phyloP scores from a whole-genome alignment of 768 basidiomycete species.

The Amanita pseudoporphyria region DNA sequence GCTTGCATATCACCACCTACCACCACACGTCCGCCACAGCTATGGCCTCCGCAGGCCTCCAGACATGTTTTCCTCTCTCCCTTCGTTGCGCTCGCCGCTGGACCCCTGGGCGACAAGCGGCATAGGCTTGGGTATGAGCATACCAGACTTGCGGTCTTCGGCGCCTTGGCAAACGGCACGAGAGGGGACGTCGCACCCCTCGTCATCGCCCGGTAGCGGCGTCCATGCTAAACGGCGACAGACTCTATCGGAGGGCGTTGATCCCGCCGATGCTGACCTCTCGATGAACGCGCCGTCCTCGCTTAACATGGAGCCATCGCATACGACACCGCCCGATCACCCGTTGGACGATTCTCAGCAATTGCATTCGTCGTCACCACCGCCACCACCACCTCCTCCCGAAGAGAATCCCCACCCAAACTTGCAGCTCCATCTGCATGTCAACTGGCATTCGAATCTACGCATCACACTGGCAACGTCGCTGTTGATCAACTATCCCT shows the following conservation, averaged over 20 bases:
- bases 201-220: constrained; percentile 18
- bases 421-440: constrained; percentile 80
- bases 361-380: no score
- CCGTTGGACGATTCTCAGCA: no score
- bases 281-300: not conserved
- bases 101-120: constrained; percentile 11
- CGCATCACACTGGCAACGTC: constrained; percentile 87
- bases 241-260: not conserved
- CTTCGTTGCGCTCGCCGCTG: constrained; percentile 30
- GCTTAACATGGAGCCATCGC: constrained; percentile 15
- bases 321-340: constrained; percentile 9
- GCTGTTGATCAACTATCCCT: constrained; percentile 94
- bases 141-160: constrained; percentile 4
- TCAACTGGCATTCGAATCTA: constrained; percentile 83
- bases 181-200: not conserved
- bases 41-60: constrained; percentile 47
- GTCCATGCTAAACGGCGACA: constrained; percentile 1
- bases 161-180: not conserved
- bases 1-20: constrained; percentile 54
- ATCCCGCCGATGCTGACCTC: not conserved
- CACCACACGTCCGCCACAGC: constrained; percentile 63
- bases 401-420: constrained; percentile 44
- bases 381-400: constrained; percentile 14
- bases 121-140: not conserved
- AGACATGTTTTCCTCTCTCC: constrained; percentile 49